Conservation (phyloP, 306 rosid genomes). For the Castanea mollissima region DNA sequence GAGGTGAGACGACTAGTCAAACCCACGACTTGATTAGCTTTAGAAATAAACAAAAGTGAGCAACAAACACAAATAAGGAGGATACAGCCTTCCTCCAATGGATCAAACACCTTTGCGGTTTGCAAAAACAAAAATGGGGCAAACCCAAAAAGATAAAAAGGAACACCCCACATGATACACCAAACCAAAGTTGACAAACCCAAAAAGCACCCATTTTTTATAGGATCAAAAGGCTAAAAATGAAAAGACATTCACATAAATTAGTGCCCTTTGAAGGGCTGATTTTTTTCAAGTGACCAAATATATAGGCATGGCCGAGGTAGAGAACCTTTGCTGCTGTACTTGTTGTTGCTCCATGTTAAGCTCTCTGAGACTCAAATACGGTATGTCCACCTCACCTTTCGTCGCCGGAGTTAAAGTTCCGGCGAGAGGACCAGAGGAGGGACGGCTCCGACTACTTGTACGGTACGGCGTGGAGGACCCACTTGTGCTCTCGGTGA, state of each 20-base stretch:
- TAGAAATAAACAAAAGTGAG: conserved; percentile 8
- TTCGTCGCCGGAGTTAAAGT: conserved; percentile 42
- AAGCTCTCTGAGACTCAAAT: conserved; percentile 83
- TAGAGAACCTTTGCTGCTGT: conserved; percentile 55
- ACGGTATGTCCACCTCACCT: conserved; percentile 58
- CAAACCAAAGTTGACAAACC: not conserved
- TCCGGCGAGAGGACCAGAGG: conserved; percentile 79
- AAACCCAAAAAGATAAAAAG: not conserved
- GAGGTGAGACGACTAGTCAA: conserved; percentile 24
- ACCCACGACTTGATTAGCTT: conserved; percentile 25
- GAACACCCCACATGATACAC: not conserved
- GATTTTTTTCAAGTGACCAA: conserved; percentile 53
- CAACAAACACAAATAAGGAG: conserved; percentile 38
- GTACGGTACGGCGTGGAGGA: conserved; percentile 59
- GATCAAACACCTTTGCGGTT: conserved; percentile 26
- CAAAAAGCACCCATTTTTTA: not conserved
- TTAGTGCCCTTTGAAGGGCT: not conserved
- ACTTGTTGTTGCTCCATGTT: conserved; percentile 59
- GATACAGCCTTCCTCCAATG: conserved; percentile 29
- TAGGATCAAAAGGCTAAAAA: not conserved
- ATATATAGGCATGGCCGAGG: conserved; percentile 80
- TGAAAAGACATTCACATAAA: not conserved
- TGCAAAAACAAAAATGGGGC: not conserved
- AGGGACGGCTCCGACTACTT: conserved; percentile 45
- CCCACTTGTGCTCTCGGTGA: conserved; percentile 72